A percentile compares a stretch with the other conserved stretches of the same genome.
These are phyloP conservation scores for Suillus decipiens DNA, from an alignment of 768 basidiomycete genomes.

Conservation along the genomic window DNA sequence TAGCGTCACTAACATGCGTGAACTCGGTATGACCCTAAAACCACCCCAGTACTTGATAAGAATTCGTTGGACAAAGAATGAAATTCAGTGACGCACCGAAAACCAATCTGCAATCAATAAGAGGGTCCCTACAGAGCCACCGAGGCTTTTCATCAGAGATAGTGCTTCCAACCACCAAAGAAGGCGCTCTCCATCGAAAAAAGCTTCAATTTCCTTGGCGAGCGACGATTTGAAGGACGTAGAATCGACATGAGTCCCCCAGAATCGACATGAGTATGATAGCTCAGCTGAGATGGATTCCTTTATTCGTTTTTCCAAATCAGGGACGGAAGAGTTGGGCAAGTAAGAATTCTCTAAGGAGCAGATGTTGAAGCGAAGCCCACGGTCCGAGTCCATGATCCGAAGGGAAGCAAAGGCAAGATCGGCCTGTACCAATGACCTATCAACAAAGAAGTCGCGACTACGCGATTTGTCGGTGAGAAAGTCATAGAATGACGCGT, in stretches of 20 bases:
- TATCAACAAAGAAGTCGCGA: slow-evolving; percentile 15
- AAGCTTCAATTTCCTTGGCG: slow-evolving; percentile 15
- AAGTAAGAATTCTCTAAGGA: slow-evolving; percentile 28
- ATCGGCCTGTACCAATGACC: neutral
- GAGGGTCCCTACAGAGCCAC: neutral
- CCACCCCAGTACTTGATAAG: neutral
- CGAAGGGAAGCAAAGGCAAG: slow-evolving; percentile 24
- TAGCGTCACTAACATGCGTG: neutral
- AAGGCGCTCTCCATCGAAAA: slow-evolving; percentile 20
- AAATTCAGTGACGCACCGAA: neutral
- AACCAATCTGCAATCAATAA: neutral
- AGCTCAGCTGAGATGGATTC: slow-evolving; percentile 25
- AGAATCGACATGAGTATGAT: slow-evolving; percentile 34
- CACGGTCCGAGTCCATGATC: slow-evolving; percentile 23
- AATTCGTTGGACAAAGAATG: neutral
- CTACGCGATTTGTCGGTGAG: slow-evolving; percentile 17
- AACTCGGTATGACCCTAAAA: slow-evolving; percentile 2
- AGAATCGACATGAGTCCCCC: slow-evolving; percentile 31
- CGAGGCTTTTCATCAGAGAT: slow-evolving; percentile 17
- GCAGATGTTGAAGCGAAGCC: slow-evolving; percentile 17
- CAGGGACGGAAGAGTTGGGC: slow-evolving; percentile 22
- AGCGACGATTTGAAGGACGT: slow-evolving; percentile 7
- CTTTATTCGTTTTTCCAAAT: slow-evolving; percentile 15
- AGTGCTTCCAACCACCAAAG: neutral
- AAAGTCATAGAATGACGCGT: slow-evolving; percentile 31